These are phyloP conservation scores for Triticum urartu DNA, from an alignment of 176 grass and related monocot species.

Conservation along the genomic window DNA sequence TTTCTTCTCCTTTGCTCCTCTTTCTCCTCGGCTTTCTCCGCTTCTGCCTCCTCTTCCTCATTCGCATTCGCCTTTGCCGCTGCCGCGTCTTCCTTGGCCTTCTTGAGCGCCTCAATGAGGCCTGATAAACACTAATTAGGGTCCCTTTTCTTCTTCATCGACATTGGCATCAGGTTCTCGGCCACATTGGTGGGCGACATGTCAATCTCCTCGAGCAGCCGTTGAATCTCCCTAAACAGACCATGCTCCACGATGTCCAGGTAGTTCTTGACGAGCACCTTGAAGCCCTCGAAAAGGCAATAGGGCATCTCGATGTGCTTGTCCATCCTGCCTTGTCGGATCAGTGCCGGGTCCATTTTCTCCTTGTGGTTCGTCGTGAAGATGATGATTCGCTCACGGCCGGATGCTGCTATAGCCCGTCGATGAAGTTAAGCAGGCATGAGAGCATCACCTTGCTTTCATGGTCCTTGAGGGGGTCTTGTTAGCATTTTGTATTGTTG, in stretches of 20 bases:
- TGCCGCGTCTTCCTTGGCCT: neutral
- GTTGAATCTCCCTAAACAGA: conserved; percentile 16
- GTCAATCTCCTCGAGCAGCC: conserved; percentile 43
- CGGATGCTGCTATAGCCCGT: conserved; percentile 62
- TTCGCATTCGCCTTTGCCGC: neutral
- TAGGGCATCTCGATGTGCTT: conserved; percentile 78
- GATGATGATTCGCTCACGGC: conserved; percentile 62
- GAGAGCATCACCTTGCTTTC: conserved; percentile 54
- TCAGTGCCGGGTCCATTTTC: conserved; percentile 53
- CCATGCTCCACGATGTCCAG: conserved; percentile 7
- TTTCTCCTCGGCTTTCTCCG: neutral
- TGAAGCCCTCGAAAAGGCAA: conserved; percentile 52
- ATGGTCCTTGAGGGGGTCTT: conserved; percentile 1
- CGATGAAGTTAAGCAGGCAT: conserved; percentile 68
- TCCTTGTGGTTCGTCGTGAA: conserved; percentile 72
- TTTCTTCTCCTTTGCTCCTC: too few species aligned
- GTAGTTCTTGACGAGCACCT: conserved; percentile 59
- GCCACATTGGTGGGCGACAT: conserved; percentile 57
- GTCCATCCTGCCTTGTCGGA: conserved; percentile 72
- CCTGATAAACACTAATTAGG: neutral
- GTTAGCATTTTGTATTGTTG: too few species aligned
- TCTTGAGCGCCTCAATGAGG: conserved; percentile 39
- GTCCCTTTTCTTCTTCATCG: conserved; percentile 32
- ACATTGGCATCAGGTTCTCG: conserved; percentile 55
- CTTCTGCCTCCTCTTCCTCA: neutral